Base-by-base conservation (phyloP, 129 eudicot genomes). In the Flaveria ramosissima region DNA sequence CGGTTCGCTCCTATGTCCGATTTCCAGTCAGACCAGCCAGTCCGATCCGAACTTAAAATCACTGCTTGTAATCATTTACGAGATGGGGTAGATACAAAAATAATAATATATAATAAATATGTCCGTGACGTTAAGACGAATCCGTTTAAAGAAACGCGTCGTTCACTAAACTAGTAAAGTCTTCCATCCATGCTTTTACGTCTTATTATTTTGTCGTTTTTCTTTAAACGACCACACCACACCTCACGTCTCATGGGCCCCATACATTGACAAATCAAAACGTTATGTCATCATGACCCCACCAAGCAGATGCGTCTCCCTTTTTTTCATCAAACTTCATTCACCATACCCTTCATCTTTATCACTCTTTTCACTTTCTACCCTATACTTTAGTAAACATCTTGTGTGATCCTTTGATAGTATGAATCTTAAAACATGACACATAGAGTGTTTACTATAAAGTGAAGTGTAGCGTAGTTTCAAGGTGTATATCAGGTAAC, bases 191-290 rank as follows among this genome's bases (percentile, higher is more conserved):
- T 39, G 36, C 71, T 61, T 68, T 70, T 47, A 71, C 39, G 77
- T 61, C 30, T 32, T 59, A 47, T 47, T 70, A 71, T 78, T 70
- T 78, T 60, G 82, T 79, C 60, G 78, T 53, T 80, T 80, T 80
- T 62, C 17, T 6, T 17, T 53, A 60, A 24, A 24, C 42, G 39
- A 32, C 7, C 39, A 32, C 71, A 67, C 71, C 53, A 36, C 74
- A 21, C 74, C 24, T 65, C 67, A 66, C 59, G 47, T 75, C 72
- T 72, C 6, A 74, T 64, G 72, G 83, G 78, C 2, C 78, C 79
- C 74, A 24, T 5, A 0, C 68, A 48, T 72, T 72, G 78, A 65
- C 71, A 55, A 51, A 80, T 72, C 68, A 64, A 53, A 53, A 71
- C 14, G 46, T 32, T 1, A 51, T 32, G 59, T 72, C 39, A 15